These are phyloP conservation scores for Gymnopilus dilepis DNA, from an alignment of 768 basidiomycete species.

Conservation along the genomic window DNA sequence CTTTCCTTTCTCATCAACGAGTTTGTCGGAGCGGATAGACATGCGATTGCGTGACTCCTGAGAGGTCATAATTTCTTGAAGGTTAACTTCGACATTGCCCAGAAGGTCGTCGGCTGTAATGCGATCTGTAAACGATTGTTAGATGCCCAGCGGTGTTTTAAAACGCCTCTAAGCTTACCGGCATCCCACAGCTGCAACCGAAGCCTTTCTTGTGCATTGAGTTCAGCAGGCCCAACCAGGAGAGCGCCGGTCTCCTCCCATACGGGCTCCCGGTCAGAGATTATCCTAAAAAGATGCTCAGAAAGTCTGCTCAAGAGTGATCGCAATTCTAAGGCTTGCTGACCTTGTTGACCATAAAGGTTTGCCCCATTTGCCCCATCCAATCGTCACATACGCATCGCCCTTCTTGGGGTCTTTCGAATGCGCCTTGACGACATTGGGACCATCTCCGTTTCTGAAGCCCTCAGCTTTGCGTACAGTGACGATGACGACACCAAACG, in stretches of 20 bases:
- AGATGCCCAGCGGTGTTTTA: too few relatives aligned
- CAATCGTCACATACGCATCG: conserved; percentile 67
- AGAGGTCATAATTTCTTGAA: conserved; percentile 39
- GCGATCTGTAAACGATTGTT: conserved; percentile 34
- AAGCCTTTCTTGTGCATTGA: conserved; percentile 69
- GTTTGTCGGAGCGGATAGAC: conserved; percentile 48
- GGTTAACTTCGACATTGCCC: conserved; percentile 50
- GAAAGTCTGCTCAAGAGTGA: neutral
- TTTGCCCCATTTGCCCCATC: conserved; percentile 66
- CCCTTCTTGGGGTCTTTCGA: conserved; percentile 32
- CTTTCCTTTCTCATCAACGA: conserved; percentile 40
- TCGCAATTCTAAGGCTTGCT: neutral
- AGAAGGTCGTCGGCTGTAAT: conserved; percentile 54
- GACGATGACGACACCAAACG: conserved; percentile 68
- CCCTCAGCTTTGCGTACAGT: conserved; percentile 66
- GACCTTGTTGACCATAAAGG: conserved; percentile 72
- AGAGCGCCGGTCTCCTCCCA: conserved; percentile 75
- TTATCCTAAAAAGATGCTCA: conserved; percentile 49
- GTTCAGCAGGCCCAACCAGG: conserved; percentile 65
- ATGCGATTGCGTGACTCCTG: conserved; percentile 51
- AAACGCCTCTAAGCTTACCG: too few relatives aligned
- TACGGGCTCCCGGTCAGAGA: conserved; percentile 64
- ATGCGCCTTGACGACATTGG: conserved; percentile 37
- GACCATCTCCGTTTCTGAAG: conserved; percentile 47
- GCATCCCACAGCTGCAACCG: conserved; percentile 77